Percentiles rank a stretch among this genome's conserved stretches.
These are phyloP conservation scores for Pythium dissimile DNA, from an alignment of 352 stramenopile species.

Conservation along the genomic window DNA sequence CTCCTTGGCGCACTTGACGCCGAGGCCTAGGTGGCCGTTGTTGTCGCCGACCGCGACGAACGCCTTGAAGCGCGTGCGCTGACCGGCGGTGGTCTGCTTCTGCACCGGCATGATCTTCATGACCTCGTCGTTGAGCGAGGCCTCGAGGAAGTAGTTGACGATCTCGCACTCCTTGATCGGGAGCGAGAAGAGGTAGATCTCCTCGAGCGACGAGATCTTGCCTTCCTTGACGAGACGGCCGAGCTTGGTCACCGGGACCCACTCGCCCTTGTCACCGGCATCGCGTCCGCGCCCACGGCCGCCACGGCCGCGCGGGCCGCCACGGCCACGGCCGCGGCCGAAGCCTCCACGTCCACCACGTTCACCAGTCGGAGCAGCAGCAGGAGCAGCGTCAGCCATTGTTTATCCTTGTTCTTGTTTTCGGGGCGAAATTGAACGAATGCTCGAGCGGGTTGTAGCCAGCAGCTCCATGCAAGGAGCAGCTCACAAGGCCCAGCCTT, in stretches of 20 bases:
- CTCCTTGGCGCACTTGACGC: conserved; percentile 99
- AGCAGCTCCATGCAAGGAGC: conserved; percentile 9
- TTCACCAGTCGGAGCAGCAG: conserved; percentile 81
- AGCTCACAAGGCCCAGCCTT: too few relatives aligned
- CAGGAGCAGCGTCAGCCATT: conserved; percentile 80
- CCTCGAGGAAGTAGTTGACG: conserved; percentile 98
- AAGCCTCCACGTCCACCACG: conserved; percentile 92
- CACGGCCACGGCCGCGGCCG: conserved; percentile 83
- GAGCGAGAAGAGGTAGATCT: conserved; percentile 99
- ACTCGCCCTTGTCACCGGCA: conserved; percentile 94
- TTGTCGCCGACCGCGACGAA: conserved; percentile 99
- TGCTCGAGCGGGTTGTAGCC: conserved; percentile 17
- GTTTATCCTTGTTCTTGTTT: conserved; percentile 50
- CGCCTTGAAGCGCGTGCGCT: conserved; percentile 99
- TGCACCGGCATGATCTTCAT: conserved; percentile 99
- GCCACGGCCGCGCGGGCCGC: conserved; percentile 83
- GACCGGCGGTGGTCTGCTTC: conserved; percentile 99
- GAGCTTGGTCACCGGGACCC: conserved; percentile 99
- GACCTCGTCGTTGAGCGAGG: conserved; percentile 99
- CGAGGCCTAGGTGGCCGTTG: conserved; percentile 99
- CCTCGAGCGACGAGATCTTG: conserved; percentile 99
- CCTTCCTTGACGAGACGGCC: conserved; percentile 99
- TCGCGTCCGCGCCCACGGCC: conserved; percentile 82
- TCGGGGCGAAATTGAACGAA: conserved; percentile 86
- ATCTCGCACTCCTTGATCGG: conserved; percentile 99